Conservation (phyloP, 257 asterid species). For the Cinchona pubescens region DNA sequence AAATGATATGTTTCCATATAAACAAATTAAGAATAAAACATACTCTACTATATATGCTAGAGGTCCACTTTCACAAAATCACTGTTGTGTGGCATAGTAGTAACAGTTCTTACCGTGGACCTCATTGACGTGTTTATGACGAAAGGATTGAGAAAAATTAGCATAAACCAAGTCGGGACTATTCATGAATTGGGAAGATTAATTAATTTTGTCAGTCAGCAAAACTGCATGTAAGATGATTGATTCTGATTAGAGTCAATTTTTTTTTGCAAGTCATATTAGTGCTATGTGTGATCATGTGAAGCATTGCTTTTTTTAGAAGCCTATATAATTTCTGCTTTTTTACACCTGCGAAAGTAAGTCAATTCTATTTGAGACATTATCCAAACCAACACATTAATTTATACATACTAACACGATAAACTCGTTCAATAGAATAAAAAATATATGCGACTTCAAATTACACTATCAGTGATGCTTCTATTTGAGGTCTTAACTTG, state of each 20-base stretch:
- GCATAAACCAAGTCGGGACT: not conserved
- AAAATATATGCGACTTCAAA: no score
- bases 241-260: not conserved
- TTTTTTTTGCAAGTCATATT: not conserved
- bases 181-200: not conserved
- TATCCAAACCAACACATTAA: not conserved
- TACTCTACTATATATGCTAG: no score
- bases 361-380: not conserved
- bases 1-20: no score
- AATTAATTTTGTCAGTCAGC: not conserved
- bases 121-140: not conserved
- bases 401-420: no score
- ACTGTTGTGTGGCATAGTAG: no score
- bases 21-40: no score
- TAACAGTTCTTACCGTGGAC: not conserved
- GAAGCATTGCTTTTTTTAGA: not conserved
- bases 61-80: no score
- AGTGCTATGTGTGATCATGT: not conserved
- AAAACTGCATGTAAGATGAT: not conserved
- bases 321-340: not conserved
- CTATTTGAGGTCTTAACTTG: no score
- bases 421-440: no score
- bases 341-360: not conserved
- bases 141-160: not conserved
- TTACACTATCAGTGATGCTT: no score